A percentile compares a stretch with the other conserved stretches of the same genome.
Evolutionary conservation across 352 stramenopile genomes (phyloP).

Genomic region (Phytopythium ostracodes): DNA sequence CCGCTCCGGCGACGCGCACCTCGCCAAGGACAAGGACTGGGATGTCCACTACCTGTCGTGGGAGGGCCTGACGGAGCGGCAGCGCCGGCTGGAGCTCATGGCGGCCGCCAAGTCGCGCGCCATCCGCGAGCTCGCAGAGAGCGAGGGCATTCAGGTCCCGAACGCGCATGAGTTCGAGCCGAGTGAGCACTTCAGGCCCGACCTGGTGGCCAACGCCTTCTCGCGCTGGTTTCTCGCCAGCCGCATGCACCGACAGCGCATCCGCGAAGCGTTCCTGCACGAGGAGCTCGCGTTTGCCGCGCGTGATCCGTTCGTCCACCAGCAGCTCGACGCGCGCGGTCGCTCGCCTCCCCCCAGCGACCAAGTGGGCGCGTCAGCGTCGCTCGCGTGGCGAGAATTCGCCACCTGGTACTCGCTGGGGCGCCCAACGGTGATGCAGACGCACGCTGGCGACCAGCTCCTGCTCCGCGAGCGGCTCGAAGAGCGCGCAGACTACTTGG

Average conservation of each 20-base stretch:
- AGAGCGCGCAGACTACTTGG: slow-evolving; percentile 30
- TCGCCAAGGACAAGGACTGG: slow-evolving; percentile 6
- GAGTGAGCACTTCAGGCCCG: slow-evolving; percentile 36
- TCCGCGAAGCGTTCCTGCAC: slow-evolving; percentile 47
- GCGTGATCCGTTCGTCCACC: slow-evolving; percentile 30
- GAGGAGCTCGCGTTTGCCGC: slow-evolving; percentile 60
- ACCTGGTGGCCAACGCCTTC: slow-evolving; percentile 44
- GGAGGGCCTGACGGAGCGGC: slow-evolving; percentile 30
- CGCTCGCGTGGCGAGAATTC: slow-evolving; percentile 40
- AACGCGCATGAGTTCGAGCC: slow-evolving; percentile 35
- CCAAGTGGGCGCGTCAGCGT: slow-evolving; percentile 19
- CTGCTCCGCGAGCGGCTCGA: slow-evolving; percentile 28
- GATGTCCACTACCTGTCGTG: slow-evolving; percentile 31
- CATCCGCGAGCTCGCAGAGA: slow-evolving; percentile 30
- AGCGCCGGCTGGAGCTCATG: slow-evolving; percentile 50
- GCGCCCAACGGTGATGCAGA: neutral
- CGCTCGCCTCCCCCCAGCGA: slow-evolving; percentile 19
- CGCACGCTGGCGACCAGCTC: slow-evolving; percentile 4
- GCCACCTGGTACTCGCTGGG: slow-evolving; percentile 50
- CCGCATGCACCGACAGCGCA: slow-evolving; percentile 32
- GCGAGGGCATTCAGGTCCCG: slow-evolving; percentile 37
- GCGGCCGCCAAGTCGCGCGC: slow-evolving; percentile 49
- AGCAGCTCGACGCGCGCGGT: slow-evolving; percentile 30
- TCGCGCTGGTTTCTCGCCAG: slow-evolving; percentile 51
- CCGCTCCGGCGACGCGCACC: neutral